Base-by-base conservation (phyloP, 208 protist genomes). In the Trichomonas gallinae region DNA sequence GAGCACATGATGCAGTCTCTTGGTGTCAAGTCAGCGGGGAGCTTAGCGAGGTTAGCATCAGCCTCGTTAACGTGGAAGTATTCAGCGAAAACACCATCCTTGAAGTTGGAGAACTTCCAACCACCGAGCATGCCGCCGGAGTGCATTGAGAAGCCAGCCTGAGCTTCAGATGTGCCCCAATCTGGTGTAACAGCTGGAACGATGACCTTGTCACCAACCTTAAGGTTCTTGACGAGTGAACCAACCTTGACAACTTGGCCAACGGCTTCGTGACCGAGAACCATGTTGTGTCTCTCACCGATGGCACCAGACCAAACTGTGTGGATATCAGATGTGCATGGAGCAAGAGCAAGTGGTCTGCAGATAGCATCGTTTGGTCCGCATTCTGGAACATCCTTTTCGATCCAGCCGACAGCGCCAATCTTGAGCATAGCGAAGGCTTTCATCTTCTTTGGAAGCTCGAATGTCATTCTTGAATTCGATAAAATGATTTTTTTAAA, bases 181-280 rank as follows among this genome's bases (percentile, higher is more conserved):
- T 93, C 87, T 51, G 87, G 87, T 93, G 87, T 93, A 51, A 93
- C 51, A 34, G 87, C 87, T 93, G 87, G 87, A 17, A 93, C 87
- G 44, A 93, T 93, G 44, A 93, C 87, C 45, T 93, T 93, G 44
- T 93, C 87, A 38, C 87, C 87, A 9, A n/a, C 1, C 44, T 93
- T 93, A 44, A 93, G 44, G 0, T 93, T 44, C n/a, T 93, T 93
- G 9, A 93, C 87, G 9, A 93, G 40, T 51, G 48, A 40, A 42
- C 87, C 87, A 15, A 93, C 87, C 45, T 93, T 34, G 13, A 15
- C 4, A 8, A 91, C 21, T 48, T 91, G 23, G n/a, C 83, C 83
- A 31, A 91, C 83, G 9, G 83, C 83, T 91, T 91, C 83, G 42
- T 91, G 83, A 38, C 44, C 87, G 51, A 93, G 87, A 38, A 93